Conservation (phyloP, 768 basidiomycete genomes). For the Lactifluus rugatus region DNA sequence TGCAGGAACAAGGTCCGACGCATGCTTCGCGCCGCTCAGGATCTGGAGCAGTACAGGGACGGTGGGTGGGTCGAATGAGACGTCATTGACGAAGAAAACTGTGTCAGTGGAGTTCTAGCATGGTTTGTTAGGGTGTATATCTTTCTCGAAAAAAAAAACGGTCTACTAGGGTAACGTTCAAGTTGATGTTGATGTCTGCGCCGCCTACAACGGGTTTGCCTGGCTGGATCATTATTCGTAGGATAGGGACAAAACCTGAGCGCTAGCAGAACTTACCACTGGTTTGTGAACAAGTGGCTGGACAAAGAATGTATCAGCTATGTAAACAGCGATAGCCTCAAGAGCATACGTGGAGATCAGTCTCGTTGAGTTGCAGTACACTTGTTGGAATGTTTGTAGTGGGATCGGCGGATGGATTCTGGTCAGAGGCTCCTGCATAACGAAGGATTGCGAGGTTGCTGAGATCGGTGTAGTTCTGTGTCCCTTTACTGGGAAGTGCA, state of each 20-base stretch:
- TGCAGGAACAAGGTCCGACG: conserved; percentile 38
- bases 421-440: neutral
- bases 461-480: neutral
- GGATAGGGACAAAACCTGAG: neutral
- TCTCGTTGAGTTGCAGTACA: neutral
- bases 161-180: conserved; percentile 6
- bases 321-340: neutral
- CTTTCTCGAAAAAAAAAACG: neutral
- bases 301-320: conserved; percentile 1
- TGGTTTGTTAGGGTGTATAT: neutral
- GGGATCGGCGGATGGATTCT: neutral
- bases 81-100: neutral
- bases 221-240: neutral
- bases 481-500: neutral
- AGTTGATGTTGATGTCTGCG: conserved; percentile 5
- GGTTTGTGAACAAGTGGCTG: neutral
- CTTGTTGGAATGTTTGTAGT: neutral
- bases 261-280: conserved; percentile 5
- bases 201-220: neutral
- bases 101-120: neutral
- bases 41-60: conserved; percentile 12
- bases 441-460: conserved; percentile 19
- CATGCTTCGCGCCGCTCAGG: conserved; percentile 26
- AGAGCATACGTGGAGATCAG: conserved; percentile 8
- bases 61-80: neutral